Base-by-base conservation (phyloP, 2,329 filamentous ascomycete species). In the Colletotrichum siamense region DNA sequence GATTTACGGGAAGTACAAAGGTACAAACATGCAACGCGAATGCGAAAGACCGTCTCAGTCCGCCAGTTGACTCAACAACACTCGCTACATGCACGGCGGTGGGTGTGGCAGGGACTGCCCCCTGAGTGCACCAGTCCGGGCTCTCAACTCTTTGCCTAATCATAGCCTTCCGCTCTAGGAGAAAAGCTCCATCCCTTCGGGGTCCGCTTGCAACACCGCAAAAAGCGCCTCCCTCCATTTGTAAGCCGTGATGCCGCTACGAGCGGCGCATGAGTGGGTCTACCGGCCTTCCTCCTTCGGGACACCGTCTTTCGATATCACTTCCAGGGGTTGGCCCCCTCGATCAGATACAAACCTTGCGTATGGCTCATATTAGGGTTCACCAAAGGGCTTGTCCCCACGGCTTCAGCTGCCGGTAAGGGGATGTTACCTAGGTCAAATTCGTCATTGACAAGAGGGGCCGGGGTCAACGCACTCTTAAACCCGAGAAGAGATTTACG, bases 161-260 rank as follows among this genome's bases (percentile, higher is more conserved):
- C 44, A 55, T 16, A 65, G 30, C 34, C 13, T 8, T n/a, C 18
- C 10, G 61, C 67, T 44, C 26, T 8, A 15, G n/a, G 36, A 34
- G 8, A 22, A 62, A 39, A 32, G 34, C 61, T 67, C 62, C 68
- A 44, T 34, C 1, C 22, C 67, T 39, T 75, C 68, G 73, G 73
- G 68, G 73, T 75, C 73, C 73, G 73, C 55, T 63, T 67, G 36
- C 69, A 75, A 75, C 44, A 62, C 73, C 73, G 73, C 62, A 67
- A 36, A 49, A 8, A 6, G 12, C 15, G 49, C 15, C 52, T 36
- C 36, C 12, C 49, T 55, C 18, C 68, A 39, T 67, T 71, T 66
- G 72, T 75, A 67, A 75, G 44, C 68, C 61, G 15, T 36, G 32
- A 32, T 71, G 34, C 68, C 62, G 61, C 72, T 67, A 62, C 73